phyloP scores from a whole-genome alignment of 371 early-diverging fungal species.

The Mucor circinelloides region DNA sequence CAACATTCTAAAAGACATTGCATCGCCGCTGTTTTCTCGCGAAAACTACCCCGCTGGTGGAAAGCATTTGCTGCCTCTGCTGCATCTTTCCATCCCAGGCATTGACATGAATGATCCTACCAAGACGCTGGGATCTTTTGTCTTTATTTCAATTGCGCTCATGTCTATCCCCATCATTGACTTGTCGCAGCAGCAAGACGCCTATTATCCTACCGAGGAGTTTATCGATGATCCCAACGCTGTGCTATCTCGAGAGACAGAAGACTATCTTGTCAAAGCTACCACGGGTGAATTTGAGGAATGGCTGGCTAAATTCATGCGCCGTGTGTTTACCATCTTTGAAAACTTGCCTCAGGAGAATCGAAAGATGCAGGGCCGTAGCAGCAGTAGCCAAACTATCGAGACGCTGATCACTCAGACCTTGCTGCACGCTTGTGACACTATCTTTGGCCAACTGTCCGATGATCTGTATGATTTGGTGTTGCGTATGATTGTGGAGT shows the following conservation, averaged over 20 bases:
- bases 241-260: constrained; percentile 46
- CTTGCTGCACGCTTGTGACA: constrained; percentile 60
- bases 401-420: constrained; percentile 52
- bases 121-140: constrained; percentile 74
- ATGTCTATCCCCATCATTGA: constrained; percentile 71
- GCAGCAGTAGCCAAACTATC: constrained; percentile 21
- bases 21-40: constrained; percentile 72
- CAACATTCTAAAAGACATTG: constrained; percentile 65
- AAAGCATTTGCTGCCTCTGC: constrained; percentile 73
- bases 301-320: constrained; percentile 83
- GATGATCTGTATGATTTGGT: constrained; percentile 66
- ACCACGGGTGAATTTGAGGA: constrained; percentile 83
- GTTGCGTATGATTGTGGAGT: constrained; percentile 60
- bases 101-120: constrained; percentile 89
- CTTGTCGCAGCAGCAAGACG: constrained; percentile 39
- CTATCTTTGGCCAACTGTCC: constrained; percentile 69
- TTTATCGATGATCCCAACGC: constrained; percentile 51
- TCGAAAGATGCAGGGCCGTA: constrained; percentile 34
- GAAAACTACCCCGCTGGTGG: constrained; percentile 84
- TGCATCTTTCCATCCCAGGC: constrained; percentile 82
- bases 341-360: constrained; percentile 78
- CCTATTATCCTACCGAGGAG: constrained; percentile 49
- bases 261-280: constrained; percentile 64
- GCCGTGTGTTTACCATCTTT: constrained; percentile 77
- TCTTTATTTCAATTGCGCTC: constrained; percentile 74